Base-by-base conservation (phyloP, 768 basidiomycete species). In the Termitomyces sp. region DNA sequence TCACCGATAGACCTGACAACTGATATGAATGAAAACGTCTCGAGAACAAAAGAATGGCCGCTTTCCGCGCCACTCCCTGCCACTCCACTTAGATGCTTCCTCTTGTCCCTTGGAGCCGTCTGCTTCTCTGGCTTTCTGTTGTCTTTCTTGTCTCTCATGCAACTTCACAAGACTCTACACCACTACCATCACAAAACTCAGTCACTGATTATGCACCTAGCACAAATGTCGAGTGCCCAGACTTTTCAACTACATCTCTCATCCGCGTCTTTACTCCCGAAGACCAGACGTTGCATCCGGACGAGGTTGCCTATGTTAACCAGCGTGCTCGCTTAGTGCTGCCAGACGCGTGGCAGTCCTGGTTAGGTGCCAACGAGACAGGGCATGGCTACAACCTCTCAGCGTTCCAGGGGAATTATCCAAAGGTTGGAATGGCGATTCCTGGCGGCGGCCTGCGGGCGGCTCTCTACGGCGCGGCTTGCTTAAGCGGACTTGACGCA, bases 401-500 rank as follows among this genome's bases (percentile, higher is more conserved):
- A 15, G 57, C 62, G 0, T 80, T 84, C 66, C 63, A 68, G 41
- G 69, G 62, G 2, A 67, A 70, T 26, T 76, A 80, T 55, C 81
- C 85, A 9, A 78, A 73, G 53, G 70, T 89, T 26, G 87, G 81
- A 2, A 73, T 89, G 51, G 88, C 88, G 1, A 71, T 89, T 10
- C 84, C 85, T 24, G 90, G 90, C 2, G 86, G 86, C 15, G 88
- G 88, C 0, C 78, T 85, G 41, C 76, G 90, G 39, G 81, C 88
- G 0, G 86, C 87, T 0, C 80, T 82, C 58, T 87, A 79, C 56
- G 86, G 81, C 22, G 88, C 85, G 0, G 86, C 77, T 9, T 78
- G 81, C 52, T 64, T 87, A 20, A 77, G 72, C 15, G 85, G 76
- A 1, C 68, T 88, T 47, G 87, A 91, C 71, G 79, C 80, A 26